Base-by-base conservation (phyloP, 2,329 filamentous ascomycete species). In the Cytospora chrysosperma region DNA sequence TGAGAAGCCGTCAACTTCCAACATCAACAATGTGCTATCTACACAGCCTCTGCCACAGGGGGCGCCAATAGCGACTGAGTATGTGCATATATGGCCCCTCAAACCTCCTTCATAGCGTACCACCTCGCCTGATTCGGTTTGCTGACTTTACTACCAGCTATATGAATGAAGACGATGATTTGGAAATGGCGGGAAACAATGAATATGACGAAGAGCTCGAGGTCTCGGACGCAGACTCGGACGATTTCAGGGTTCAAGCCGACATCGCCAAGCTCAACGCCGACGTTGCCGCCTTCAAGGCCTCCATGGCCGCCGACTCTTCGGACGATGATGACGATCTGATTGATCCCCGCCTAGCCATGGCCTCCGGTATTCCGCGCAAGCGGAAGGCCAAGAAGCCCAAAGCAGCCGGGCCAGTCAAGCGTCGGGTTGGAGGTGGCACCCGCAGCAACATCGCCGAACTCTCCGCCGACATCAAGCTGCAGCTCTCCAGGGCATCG, bases 391-490 rank as follows among this genome's bases (percentile, higher is more conserved):
- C 58, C 32, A 65, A 53, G 13, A 53, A 55, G 59, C 62, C 52
- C 12, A 64, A 52, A 56, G n/a, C 56, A 34, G 57, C 61, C 53
- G 21, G 66, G 28, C n/a, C 43, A 17, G 53, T 65, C 17, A 76
- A 71, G 64, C 71, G 76, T 7, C 21, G 61, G 12, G 19, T 56
- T 51, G 53, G 19, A 28, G 26, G 49, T 21, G 83, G 83, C 8
- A 83, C 82, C 28, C 78, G 84, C 21, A 61, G 37, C 59, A 86
- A 87, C 72, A 83, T 86, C 27, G 87, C 85, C 10, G 88, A 91
- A 72, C 88, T 88, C 19, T 85, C 88, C 52, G 86, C 83, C 49
- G 88, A 92, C 68, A 91, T 93, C 73, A 91, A 88, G 70, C 79
- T 84, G 49, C 80, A 88, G 50, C 81, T 93, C 56, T 82, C 84